phyloP scores from a whole-genome alignment of 495 filamentous ascomycete species.

The Daldinia vernicosa region DNA sequence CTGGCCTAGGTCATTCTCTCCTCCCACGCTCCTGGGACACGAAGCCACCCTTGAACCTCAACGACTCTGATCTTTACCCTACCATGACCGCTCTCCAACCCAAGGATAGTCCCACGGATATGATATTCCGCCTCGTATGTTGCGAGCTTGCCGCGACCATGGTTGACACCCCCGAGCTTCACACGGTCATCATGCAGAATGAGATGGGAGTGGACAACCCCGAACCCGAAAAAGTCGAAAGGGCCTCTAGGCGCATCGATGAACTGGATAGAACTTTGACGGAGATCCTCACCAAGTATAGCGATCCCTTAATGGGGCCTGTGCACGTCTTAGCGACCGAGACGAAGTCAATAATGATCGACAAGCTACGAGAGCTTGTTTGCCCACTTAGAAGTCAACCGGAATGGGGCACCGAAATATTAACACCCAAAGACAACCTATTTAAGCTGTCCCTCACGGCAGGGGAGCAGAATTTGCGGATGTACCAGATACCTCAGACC shows the following conservation, averaged over 20 bases:
- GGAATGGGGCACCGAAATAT: constrained; percentile 52
- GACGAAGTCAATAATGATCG: constrained; percentile 55
- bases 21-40: constrained; percentile 59
- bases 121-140: constrained; percentile 71
- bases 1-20: constrained; percentile 68
- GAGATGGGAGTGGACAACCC: constrained; percentile 43
- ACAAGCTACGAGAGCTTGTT: constrained; percentile 56
- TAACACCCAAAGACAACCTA: constrained; percentile 54
- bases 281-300: constrained; percentile 62
- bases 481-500: constrained; percentile 50
- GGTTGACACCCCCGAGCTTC: constrained; percentile 54
- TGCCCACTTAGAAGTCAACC: constrained; percentile 55
- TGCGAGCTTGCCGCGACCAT: constrained; percentile 61
- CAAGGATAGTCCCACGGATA: constrained; percentile 69
- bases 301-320: constrained; percentile 67
- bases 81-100: constrained; percentile 63
- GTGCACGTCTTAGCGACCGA: constrained; percentile 65
- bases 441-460: constrained; percentile 56
- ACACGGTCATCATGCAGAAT: constrained; percentile 53
- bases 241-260: constrained; percentile 61
- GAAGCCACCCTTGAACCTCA: constrained; percentile 61
- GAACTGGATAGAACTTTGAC: constrained; percentile 54
- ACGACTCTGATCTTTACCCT: constrained; percentile 67
- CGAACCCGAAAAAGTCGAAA: constrained; percentile 51
- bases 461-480: constrained; percentile 54